These are phyloP conservation scores for Metarhizium humberi DNA, from an alignment of 2,329 filamentous ascomycete genomes.

Conservation along the genomic window DNA sequence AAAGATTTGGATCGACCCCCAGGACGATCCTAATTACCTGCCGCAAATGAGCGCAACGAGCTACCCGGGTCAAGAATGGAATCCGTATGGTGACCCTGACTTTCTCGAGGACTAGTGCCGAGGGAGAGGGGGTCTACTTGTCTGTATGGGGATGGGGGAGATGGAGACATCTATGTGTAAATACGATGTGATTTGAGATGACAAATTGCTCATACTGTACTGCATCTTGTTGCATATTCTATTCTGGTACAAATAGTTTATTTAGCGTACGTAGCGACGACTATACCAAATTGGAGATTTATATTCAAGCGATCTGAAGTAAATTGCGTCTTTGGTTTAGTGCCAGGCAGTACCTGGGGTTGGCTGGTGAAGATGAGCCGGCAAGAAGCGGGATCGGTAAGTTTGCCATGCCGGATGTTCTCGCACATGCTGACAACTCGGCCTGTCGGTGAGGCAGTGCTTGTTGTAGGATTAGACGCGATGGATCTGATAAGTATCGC, in stretches of 20 bases:
- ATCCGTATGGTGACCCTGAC: conserved; percentile 36
- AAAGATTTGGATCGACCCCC: conserved; percentile 37
- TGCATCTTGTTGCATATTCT: background rate
- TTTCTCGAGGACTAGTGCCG: conserved; percentile 14
- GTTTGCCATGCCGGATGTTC: too few species aligned
- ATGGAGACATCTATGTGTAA: too few species aligned
- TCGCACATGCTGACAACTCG: too few species aligned
- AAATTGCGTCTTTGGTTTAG: background rate
- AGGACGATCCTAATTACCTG: conserved; percentile 23
- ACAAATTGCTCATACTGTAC: background rate
- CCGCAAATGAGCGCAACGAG: conserved; percentile 56
- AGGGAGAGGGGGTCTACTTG: too few species aligned
- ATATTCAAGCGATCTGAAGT: background rate
- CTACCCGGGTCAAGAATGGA: conserved; percentile 65
- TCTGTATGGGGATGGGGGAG: too few species aligned
- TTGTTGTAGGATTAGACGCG: too few species aligned
- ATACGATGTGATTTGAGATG: too few species aligned
- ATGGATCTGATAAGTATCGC: too few species aligned
- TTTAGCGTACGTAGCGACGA: background rate
- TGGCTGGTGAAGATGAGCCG: too few species aligned
- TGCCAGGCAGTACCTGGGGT: too few species aligned
- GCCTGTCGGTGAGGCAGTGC: too few species aligned
- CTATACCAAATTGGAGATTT: background rate
- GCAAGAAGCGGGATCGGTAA: too few species aligned
- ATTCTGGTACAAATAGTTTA: background rate